Evolutionary conservation across 2,329 filamentous ascomycete species (phyloP).

Genomic region (Hirsutella thompsonii): DNA sequence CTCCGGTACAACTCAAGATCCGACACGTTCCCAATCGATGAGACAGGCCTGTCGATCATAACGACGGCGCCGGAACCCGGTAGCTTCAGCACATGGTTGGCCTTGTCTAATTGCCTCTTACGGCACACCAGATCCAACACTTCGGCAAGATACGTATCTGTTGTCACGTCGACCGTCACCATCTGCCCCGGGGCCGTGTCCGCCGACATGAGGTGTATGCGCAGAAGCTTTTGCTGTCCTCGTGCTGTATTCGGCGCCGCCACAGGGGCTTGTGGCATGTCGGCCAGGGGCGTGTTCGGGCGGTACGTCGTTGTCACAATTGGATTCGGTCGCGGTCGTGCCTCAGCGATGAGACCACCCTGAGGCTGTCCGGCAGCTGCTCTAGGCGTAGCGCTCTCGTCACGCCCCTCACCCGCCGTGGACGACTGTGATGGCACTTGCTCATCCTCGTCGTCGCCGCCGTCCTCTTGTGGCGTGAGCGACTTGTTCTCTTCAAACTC

Average conservation of each 20-base stretch:
- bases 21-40: slow-evolving; percentile 61
- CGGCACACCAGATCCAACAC: slow-evolving; percentile 68
- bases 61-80: slow-evolving; percentile 63
- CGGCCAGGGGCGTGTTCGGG: slow-evolving; percentile 38
- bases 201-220: slow-evolving; percentile 57
- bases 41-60: slow-evolving; percentile 64
- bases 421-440: neutral
- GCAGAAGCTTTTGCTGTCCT: slow-evolving; percentile 57
- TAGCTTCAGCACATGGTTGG: slow-evolving; percentile 65
- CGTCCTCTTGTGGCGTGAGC: slow-evolving; percentile 52
- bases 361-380: slow-evolving; percentile 15
- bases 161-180: slow-evolving; percentile 63
- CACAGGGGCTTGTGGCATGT: slow-evolving; percentile 37
- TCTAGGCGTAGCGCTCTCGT: slow-evolving; percentile 8
- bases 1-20: slow-evolving; percentile 66
- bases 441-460: slow-evolving; percentile 36
- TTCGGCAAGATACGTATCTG: slow-evolving; percentile 72
- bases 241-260: slow-evolving; percentile 31
- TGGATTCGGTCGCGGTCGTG: slow-evolving; percentile 38
- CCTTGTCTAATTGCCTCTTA: slow-evolving; percentile 68
- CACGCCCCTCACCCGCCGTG: slow-evolving; percentile 1
- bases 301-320: slow-evolving; percentile 49
- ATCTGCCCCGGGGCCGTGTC: slow-evolving; percentile 62
- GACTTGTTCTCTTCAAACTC: slow-evolving; percentile 58
- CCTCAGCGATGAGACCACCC: slow-evolving; percentile 15